These are phyloP conservation scores for Plasmodium coatneyi DNA, from an alignment of 169 alveolate genomes.

Conservation along the genomic window DNA sequence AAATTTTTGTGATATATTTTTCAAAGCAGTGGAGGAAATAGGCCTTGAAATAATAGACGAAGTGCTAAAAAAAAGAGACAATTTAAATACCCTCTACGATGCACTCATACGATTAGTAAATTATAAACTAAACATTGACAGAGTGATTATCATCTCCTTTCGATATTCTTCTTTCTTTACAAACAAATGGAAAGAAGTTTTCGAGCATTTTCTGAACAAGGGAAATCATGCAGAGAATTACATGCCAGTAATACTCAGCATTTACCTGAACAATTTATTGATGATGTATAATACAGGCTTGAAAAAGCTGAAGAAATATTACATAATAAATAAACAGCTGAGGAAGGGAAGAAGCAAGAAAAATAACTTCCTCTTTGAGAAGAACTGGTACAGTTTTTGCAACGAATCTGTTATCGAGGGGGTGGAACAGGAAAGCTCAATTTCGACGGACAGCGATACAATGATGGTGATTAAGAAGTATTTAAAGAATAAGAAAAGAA, in stretches of 20 bases:
- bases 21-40: constrained; percentile 16
- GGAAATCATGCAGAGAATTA: constrained; percentile 55
- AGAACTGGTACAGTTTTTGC: background rate
- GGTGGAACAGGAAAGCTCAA: background rate
- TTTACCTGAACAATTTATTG: constrained; percentile 49
- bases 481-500: constrained; percentile 28
- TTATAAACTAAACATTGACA: constrained; percentile 60
- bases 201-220: constrained; percentile 59
- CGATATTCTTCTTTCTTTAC: constrained; percentile 40
- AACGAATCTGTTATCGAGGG: background rate
- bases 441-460: constrained; percentile 48
- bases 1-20: constrained; percentile 40
- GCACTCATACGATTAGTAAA: constrained; percentile 13
- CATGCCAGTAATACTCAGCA: constrained; percentile 64
- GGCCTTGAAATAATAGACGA: constrained; percentile 40
- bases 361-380: constrained; percentile 4
- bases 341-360: background rate
- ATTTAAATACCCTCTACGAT: constrained; percentile 28
- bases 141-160: constrained; percentile 58
- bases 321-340: constrained; percentile 14
- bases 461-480: constrained; percentile 8
- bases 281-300: constrained; percentile 57
- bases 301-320: constrained; percentile 45
- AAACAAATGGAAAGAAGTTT: constrained; percentile 60
- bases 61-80: constrained; percentile 24